These are phyloP conservation scores for Chaetomium globosum DNA, from an alignment of 2,329 filamentous ascomycete species.

Conservation along the genomic window DNA sequence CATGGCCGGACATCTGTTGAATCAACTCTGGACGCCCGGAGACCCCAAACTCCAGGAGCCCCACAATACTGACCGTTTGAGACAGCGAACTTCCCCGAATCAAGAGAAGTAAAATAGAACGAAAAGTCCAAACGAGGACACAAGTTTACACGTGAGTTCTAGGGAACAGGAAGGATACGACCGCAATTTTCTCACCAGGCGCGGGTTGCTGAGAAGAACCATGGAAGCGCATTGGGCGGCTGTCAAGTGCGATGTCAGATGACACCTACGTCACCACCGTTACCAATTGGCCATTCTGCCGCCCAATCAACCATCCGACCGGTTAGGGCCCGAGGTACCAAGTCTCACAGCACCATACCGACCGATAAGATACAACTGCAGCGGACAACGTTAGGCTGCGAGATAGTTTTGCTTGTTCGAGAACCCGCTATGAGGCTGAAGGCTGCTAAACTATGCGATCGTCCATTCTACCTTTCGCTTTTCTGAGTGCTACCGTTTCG, in stretches of 20 bases:
- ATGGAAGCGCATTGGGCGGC: not conserved
- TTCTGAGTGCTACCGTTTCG: conserved; percentile 33
- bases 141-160: not conserved
- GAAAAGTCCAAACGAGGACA: not conserved
- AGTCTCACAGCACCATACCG: not conserved
- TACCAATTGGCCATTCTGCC: conserved; percentile 2
- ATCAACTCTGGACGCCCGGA: not conserved
- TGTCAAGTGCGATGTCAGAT: conserved; percentile 24
- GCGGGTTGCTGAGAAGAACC: not conserved
- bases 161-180: not conserved
- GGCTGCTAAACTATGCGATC: conserved; percentile 29
- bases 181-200: not conserved
- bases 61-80: not conserved
- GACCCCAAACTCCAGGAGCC: not conserved
- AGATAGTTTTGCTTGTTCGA: not conserved
- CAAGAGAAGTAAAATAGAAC: not conserved
- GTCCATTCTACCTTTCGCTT: conserved; percentile 25
- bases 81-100: not conserved
- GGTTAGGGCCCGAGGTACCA: not conserved
- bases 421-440: not conserved
- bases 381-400: not conserved
- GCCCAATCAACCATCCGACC: conserved; percentile 19
- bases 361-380: not conserved
- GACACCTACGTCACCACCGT: conserved; percentile 28
- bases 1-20: not conserved